Conservation (phyloP, 441 rosid species). For the Euphorbia corollata region DNA sequence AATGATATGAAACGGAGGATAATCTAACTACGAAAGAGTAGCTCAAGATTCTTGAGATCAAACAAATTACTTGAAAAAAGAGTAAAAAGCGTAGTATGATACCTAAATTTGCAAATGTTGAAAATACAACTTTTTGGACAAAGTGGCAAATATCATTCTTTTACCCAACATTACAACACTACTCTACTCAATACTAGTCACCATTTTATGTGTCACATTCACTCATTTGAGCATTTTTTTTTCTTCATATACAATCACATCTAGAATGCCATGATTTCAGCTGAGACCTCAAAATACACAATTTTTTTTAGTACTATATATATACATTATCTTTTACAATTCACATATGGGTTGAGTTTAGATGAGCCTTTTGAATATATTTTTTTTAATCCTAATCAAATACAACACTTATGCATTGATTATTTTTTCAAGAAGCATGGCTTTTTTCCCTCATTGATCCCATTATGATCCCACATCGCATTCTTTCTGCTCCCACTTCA, state of each 20-base stretch:
- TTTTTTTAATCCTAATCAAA: background rate
- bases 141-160: background rate
- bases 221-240: constrained; percentile 14
- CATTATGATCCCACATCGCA: constrained; percentile 4
- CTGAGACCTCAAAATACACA: background rate
- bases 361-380: background rate
- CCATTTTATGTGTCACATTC: constrained; percentile 12
- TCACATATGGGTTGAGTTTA: background rate
- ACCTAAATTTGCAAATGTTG: background rate
- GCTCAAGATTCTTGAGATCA: too few relatives aligned
- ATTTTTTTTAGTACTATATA: background rate
- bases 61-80: too few relatives aligned
- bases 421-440: constrained; percentile 17
- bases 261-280: constrained; percentile 8
- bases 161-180: constrained; percentile 16
- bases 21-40: too few relatives aligned
- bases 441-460: background rate
- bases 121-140: constrained; percentile 8
- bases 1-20: too few relatives aligned
- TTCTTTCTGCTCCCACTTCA: background rate
- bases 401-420: constrained; percentile 6
- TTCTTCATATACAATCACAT: background rate
- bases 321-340: constrained; percentile 2
- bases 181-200: constrained; percentile 6
- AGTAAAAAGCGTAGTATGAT: too few relatives aligned